Evolutionary conservation across 306 rosid species (phyloP).

Genomic region (Cucumis hystrix): DNA sequence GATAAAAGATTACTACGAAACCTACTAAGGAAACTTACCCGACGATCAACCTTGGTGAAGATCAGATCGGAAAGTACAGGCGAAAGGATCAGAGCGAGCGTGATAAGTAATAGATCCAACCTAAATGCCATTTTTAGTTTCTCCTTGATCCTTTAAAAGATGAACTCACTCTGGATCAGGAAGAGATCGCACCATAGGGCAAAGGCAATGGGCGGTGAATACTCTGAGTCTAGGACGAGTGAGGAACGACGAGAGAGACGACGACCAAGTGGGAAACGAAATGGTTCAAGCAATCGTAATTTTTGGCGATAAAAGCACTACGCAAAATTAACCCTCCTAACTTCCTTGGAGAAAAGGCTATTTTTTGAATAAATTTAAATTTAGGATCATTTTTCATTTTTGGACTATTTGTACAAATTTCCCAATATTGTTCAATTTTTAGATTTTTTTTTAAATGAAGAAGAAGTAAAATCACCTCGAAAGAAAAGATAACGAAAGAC

Average conservation of each 20-base stretch:
- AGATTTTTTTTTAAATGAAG: too few species aligned
- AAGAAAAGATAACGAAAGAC: too few species aligned
- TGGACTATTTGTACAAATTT: too few species aligned
- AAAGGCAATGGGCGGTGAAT: neutral
- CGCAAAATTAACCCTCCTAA: neutral
- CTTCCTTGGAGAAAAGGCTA: too few species aligned
- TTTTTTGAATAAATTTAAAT: too few species aligned
- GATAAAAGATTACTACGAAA: neutral
- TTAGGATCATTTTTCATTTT: too few species aligned
- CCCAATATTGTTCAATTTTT: too few species aligned
- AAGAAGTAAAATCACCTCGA: too few species aligned
- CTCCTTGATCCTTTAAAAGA: neutral
- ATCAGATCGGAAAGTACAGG: slow-evolving; percentile 74
- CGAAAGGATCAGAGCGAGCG: slow-evolving; percentile 29
- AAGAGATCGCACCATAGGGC: slow-evolving; percentile 5
- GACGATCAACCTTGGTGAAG: slow-evolving; percentile 86
- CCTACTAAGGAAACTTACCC: slow-evolving; percentile 35
- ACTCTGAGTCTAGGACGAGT: neutral
- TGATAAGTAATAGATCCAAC: slow-evolving; percentile 32
- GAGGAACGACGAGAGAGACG: neutral
- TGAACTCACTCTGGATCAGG: neutral
- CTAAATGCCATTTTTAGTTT: slow-evolving; percentile 3
- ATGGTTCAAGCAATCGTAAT: neutral
- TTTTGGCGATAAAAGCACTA: neutral
- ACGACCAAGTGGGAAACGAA: neutral